Conservation (phyloP, 306 rosid species). For the Vicia faba region DNA sequence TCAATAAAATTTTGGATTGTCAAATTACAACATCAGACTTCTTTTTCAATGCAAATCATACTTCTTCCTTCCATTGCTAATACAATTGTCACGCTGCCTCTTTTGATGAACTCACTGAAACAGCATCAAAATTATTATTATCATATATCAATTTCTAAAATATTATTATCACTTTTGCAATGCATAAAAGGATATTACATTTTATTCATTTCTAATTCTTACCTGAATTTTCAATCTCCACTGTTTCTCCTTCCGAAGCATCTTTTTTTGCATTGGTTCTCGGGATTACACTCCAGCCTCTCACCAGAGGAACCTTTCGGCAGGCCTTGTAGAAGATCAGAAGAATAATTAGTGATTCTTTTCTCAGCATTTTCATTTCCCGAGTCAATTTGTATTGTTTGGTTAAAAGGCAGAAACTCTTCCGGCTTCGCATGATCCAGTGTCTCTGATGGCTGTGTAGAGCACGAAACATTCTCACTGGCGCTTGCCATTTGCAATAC, state of each 20-base stretch:
- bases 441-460: conserved; percentile 42
- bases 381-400: conserved; percentile 57
- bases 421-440: conserved; percentile 50
- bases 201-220: background rate
- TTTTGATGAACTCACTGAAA: background rate
- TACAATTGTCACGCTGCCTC: too few species aligned
- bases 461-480: conserved; percentile 51
- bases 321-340: conserved; percentile 42
- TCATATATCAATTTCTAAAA: too few species aligned
- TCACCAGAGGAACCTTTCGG: background rate
- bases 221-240: background rate
- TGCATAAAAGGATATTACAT: too few species aligned
- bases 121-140: background rate
- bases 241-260: background rate
- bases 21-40: too few species aligned
- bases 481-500: conserved; percentile 47
- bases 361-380: conserved; percentile 67
- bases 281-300: background rate
- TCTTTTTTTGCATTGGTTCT: background rate
- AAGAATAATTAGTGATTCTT: conserved; percentile 44
- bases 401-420: conserved; percentile 67
- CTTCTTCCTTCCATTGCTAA: too few species aligned
- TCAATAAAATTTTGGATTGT: too few species aligned
- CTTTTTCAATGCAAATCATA: too few species aligned
- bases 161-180: too few species aligned